phyloP scores from a whole-genome alignment of 345 rosid genomes.

The Corchorus capsularis region DNA sequence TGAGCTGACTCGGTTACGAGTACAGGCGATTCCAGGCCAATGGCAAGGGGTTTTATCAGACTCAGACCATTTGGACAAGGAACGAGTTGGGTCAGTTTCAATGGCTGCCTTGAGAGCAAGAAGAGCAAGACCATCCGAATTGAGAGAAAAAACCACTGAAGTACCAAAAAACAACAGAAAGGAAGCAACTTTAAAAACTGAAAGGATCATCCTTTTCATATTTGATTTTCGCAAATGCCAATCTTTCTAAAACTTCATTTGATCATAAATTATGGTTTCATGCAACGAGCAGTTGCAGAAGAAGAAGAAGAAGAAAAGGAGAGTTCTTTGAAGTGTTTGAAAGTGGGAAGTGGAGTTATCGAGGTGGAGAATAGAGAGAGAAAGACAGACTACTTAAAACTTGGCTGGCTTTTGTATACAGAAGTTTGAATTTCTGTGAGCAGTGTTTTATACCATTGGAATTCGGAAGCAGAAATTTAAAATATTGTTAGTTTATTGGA shows the following conservation, averaged over 20 bases:
- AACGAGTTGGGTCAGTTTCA: constrained; percentile 58
- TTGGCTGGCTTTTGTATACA: background rate
- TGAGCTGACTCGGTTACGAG: constrained; percentile 59
- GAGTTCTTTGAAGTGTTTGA: constrained; percentile 24
- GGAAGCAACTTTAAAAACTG: constrained; percentile 3
- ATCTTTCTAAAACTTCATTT: background rate
- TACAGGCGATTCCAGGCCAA: constrained; percentile 77
- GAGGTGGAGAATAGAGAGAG: background rate
- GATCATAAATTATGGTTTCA: background rate
- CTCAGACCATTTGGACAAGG: constrained; percentile 67
- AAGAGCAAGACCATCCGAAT: constrained; percentile 80
- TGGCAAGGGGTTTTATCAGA: constrained; percentile 77
- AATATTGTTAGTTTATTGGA: constrained; percentile 9
- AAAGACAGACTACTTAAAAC: background rate
- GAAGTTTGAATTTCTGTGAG: constrained; percentile 15
- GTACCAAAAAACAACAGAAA: constrained; percentile 23
- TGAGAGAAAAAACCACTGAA: constrained; percentile 45
- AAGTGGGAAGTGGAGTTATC: constrained; percentile 5
- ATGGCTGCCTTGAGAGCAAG: constrained; percentile 87
- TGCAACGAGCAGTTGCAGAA: constrained; percentile 77
- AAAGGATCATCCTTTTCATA: constrained; percentile 6
- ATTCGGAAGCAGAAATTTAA: background rate
- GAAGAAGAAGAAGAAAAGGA: constrained; percentile 29
- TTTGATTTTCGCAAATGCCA: background rate
- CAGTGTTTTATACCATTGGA: background rate